Evolutionary conservation across 371 early-diverging fungal genomes (phyloP).

Genomic region (Mortierella sp.): DNA sequence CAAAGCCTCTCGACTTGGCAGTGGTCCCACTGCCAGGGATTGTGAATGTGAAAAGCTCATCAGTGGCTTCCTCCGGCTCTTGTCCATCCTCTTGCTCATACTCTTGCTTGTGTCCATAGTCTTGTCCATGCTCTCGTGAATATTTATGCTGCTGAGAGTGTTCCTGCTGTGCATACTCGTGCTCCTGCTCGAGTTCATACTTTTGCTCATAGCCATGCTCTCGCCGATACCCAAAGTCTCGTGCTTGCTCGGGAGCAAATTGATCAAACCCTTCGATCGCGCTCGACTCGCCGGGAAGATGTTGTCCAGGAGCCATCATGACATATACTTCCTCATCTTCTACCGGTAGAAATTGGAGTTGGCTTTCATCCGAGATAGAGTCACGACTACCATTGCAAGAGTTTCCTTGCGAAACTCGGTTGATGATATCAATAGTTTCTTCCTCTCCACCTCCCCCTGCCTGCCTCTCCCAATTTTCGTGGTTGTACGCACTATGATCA

Average conservation of each 20-base stretch:
- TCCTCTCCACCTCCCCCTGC: neutral
- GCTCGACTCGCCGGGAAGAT: neutral
- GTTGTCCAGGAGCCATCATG: constrained; percentile 12
- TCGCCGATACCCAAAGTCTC: neutral
- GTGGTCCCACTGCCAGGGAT: neutral
- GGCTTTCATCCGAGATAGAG: constrained; percentile 3
- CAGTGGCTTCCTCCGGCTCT: neutral
- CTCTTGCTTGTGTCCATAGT: neutral
- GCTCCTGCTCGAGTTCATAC: neutral
- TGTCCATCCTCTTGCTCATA: neutral
- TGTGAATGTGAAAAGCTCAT: neutral
- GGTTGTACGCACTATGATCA: neutral
- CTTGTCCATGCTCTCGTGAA: neutral
- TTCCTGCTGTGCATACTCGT: neutral
- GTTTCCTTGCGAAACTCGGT: constrained; percentile 4
- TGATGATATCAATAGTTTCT: constrained; percentile 25
- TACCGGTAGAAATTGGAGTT: constrained; percentile 25
- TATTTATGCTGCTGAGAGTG: neutral
- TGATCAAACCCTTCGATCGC: neutral
- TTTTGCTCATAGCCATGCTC: neutral
- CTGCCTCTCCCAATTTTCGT: neutral
- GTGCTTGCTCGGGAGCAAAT: neutral
- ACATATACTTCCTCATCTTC: constrained; percentile 18
- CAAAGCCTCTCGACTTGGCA: neutral
- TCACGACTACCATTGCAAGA: neutral